Percentiles rank a stretch among this genome's conserved stretches.
These are phyloP conservation scores for Tricholoma furcatifolium DNA, from an alignment of 768 basidiomycete genomes.

Conservation along the genomic window DNA sequence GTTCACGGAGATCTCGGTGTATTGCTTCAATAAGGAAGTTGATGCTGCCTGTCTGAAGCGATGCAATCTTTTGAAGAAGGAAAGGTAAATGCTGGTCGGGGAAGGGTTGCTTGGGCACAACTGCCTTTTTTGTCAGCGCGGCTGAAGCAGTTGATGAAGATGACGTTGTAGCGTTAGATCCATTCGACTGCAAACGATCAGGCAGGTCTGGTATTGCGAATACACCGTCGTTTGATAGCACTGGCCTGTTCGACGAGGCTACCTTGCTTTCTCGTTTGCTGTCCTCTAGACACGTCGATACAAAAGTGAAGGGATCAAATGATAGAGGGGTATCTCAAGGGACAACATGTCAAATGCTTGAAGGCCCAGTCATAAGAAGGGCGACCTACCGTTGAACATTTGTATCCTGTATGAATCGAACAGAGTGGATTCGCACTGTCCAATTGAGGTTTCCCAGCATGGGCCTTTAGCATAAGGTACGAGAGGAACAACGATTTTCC, in stretches of 20 bases:
- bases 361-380: neutral
- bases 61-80: conserved; percentile 62
- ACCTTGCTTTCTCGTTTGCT: conserved; percentile 25
- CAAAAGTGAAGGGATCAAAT: conserved; percentile 77
- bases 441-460: conserved; percentile 70
- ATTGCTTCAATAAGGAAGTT: conserved; percentile 71
- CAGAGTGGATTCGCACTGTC: conserved; percentile 63
- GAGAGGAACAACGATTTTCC: conserved; percentile 75
- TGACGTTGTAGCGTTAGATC: conserved; percentile 14
- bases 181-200: conserved; percentile 25
- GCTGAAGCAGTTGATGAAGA: conserved; percentile 15
- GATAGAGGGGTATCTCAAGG: conserved; percentile 67
- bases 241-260: conserved; percentile 12
- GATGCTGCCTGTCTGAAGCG: conserved; percentile 60
- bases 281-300: conserved; percentile 48
- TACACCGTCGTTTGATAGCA: conserved; percentile 21
- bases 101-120: conserved; percentile 57
- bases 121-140: conserved; percentile 27
- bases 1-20: conserved; percentile 62
- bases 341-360: conserved; percentile 3
- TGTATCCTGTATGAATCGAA: conserved; percentile 77
- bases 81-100: conserved; percentile 63
- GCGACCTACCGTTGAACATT: conserved; percentile 72
- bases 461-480: conserved; percentile 84
- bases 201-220: conserved; percentile 52